These are phyloP conservation scores for Nymphaea colorata DNA, from an alignment of 164 flowering plant genomes.

Conservation along the genomic window DNA sequence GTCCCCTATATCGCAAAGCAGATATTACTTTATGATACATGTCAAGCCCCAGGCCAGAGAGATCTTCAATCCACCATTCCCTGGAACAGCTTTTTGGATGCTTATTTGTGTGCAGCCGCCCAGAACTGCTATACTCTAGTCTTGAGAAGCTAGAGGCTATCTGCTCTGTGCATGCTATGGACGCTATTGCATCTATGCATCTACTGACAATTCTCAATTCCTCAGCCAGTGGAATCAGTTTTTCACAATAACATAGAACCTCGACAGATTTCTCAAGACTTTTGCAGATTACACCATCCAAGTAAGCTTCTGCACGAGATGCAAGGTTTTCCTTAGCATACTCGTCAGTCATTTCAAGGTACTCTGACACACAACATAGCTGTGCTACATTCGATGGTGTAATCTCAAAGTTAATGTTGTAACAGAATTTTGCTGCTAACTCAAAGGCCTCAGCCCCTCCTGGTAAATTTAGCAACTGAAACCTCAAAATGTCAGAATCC, in stretches of 20 bases:
- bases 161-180: constrained; percentile 83
- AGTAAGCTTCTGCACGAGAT: constrained; percentile 65
- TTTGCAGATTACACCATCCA: constrained; percentile 59
- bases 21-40: constrained; percentile 62
- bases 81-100: constrained; percentile 46
- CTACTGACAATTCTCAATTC: constrained; percentile 59
- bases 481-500: constrained; percentile 44
- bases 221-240: constrained; percentile 77
- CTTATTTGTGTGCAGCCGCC: constrained; percentile 66
- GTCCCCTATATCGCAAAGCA: constrained; percentile 80
- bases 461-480: constrained; percentile 63
- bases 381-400: constrained; percentile 73
- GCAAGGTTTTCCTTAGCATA: constrained; percentile 65
- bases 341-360: constrained; percentile 90
- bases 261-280: constrained; percentile 64
- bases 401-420: constrained; percentile 82
- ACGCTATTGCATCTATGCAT: constrained; percentile 82
- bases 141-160: constrained; percentile 87
- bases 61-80: constrained; percentile 93
- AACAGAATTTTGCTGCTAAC: constrained; percentile 84
- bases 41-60: constrained; percentile 68
- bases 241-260: constrained; percentile 72
- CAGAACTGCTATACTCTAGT: constrained; percentile 82
- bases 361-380: constrained; percentile 67
- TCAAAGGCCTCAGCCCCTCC: constrained; percentile 91